Percentiles rank a stretch among this genome's conserved stretches.
Conservation (phyloP, 1,139 yeast genomes). For the Pneumocystis sp. region DNA sequence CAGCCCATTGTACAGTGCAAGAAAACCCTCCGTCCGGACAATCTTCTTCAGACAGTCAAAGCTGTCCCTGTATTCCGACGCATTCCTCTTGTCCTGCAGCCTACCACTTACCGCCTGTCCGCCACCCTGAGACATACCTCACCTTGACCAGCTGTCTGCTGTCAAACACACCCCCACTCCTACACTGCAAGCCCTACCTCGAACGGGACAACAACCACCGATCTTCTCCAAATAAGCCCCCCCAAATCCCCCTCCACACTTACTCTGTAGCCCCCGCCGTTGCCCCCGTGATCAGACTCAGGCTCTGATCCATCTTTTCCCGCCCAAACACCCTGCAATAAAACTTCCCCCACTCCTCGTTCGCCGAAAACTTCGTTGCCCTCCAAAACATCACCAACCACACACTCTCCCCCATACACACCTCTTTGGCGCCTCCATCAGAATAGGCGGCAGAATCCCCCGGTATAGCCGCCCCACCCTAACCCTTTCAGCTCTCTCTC, state of each 20-base stretch:
- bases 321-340: slow-evolving; percentile 63
- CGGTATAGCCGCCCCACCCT: slow-evolving; percentile 56
- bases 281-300: slow-evolving; percentile 88
- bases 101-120: slow-evolving; percentile 38
- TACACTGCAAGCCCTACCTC: slow-evolving; percentile 27
- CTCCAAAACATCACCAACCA: slow-evolving; percentile 23
- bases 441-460: slow-evolving; percentile 88
- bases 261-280: slow-evolving; percentile 91
- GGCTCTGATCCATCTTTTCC: slow-evolving; percentile 55
- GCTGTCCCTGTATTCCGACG: slow-evolving; percentile 58
- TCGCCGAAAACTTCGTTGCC: slow-evolving; percentile 96
- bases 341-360: slow-evolving; percentile 89
- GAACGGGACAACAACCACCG: slow-evolving; percentile 92
- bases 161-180: no score
- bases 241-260: no score
- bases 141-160: slow-evolving; percentile 30
- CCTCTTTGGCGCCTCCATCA: slow-evolving; percentile 97
- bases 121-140: not conserved
- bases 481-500: not conserved
- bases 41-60: slow-evolving; percentile 66
- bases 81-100: slow-evolving; percentile 72
- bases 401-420: not conserved
- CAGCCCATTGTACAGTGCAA: slow-evolving; percentile 83
- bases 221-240: no score
- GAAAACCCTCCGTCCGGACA: slow-evolving; percentile 55